phyloP scores from a whole-genome alignment of 1,284 basidiomycete genomes.

The Phellopilus nigrolimitatus region DNA sequence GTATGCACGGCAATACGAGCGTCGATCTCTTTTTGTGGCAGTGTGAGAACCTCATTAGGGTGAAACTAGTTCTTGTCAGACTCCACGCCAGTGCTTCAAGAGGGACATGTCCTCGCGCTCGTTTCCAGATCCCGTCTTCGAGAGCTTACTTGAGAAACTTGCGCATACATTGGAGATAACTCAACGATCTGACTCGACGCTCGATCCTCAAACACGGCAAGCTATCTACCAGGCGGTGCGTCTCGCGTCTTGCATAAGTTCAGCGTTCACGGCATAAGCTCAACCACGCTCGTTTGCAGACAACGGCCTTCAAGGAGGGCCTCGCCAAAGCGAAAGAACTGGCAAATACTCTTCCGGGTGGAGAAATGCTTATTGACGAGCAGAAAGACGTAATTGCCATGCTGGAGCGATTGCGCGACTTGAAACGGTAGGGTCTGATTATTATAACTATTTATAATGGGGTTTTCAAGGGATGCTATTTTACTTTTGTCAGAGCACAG shows the following conservation, averaged over 20 bases:
- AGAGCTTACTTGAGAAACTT: constrained; percentile 17
- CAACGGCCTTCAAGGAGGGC: constrained; percentile 57
- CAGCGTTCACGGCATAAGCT: background rate
- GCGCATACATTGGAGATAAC: constrained; percentile 15
- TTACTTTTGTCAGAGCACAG: constrained; percentile 32
- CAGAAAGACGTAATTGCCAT: constrained; percentile 63
- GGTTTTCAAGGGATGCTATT: background rate
- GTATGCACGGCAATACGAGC: too few relatives aligned
- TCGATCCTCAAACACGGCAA: constrained; percentile 16
- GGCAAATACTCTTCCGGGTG: constrained; percentile 53
- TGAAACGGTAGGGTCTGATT: constrained; percentile 48
- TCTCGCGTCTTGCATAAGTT: background rate
- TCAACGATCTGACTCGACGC: constrained; percentile 12
- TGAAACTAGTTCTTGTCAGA: too few relatives aligned
- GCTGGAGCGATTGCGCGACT: constrained; percentile 52
- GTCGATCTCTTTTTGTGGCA: too few relatives aligned
- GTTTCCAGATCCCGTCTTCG: constrained; percentile 20
- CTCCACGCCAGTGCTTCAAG: too few relatives aligned
- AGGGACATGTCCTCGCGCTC: constrained; percentile 15
- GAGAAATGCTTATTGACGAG: constrained; percentile 56
- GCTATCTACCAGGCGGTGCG: constrained; percentile 18
- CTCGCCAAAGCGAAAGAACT: constrained; percentile 53
- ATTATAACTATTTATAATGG: background rate
- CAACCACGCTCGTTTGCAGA: constrained; percentile 34
- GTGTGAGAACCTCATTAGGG: too few relatives aligned